These are phyloP conservation scores for Chalciporus chontae DNA, from an alignment of 768 basidiomycete species.

Conservation along the genomic window DNA sequence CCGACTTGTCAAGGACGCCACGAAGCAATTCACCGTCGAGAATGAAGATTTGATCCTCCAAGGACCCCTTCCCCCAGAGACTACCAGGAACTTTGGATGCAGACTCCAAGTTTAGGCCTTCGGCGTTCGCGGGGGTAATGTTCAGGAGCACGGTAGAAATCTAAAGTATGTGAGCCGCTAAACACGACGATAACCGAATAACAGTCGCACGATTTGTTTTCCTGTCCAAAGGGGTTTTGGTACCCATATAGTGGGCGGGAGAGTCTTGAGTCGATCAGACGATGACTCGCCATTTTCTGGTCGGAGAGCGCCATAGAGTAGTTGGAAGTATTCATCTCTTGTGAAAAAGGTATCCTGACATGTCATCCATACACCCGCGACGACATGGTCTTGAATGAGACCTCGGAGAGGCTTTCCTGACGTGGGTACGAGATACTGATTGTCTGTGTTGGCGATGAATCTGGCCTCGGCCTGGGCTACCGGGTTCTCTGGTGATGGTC, in stretches of 20 bases:
- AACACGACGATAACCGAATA: background rate
- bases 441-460: conserved; percentile 95
- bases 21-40: conserved; percentile 91
- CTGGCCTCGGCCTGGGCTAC: conserved; percentile 92
- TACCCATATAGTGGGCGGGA: conserved; percentile 92
- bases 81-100: conserved; percentile 87
- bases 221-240: conserved; percentile 94
- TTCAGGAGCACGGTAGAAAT: conserved; percentile 94
- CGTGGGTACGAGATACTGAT: conserved; percentile 98
- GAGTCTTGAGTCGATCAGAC: conserved; percentile 61
- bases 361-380: conserved; percentile 99
- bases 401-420: conserved; percentile 97
- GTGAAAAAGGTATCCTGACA: conserved; percentile 92
- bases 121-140: conserved; percentile 74
- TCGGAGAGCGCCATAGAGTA: conserved; percentile 89
- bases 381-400: conserved; percentile 97
- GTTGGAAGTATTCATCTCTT: conserved; percentile 92
- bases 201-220: conserved; percentile 80
- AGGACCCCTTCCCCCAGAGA: conserved; percentile 77
- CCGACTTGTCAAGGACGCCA: conserved; percentile 95
- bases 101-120: conserved; percentile 80
- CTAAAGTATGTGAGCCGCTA: conserved; percentile 36
- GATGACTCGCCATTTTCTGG: conserved; percentile 74
- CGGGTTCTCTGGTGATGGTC: conserved; percentile 68
- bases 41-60: conserved; percentile 85